A percentile compares a stretch with the other conserved stretches of the same genome.
These are phyloP conservation scores for Mucor lusitanicus DNA, from an alignment of 371 early-diverging fungal species.

Conservation along the genomic window DNA sequence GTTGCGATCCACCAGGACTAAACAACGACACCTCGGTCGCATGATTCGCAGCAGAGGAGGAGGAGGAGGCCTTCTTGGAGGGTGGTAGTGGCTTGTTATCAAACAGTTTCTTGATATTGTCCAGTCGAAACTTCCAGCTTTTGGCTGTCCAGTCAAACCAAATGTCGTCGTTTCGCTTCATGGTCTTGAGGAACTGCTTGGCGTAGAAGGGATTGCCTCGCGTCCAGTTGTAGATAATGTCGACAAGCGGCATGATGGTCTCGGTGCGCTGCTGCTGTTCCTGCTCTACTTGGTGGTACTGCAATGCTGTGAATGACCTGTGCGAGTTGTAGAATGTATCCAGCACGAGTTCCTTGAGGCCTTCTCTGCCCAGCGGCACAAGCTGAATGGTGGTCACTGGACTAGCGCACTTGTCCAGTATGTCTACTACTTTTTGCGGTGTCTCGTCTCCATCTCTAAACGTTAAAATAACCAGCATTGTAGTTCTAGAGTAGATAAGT, in stretches of 20 bases:
- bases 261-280: not conserved
- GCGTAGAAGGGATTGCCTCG: constrained; percentile 50
- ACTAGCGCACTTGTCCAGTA: constrained; percentile 2
- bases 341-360: constrained; percentile 32
- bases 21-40: not conserved
- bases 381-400: constrained; percentile 30
- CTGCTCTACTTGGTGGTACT: constrained; percentile 12
- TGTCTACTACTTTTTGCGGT: constrained; percentile 27
- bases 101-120: constrained; percentile 30
- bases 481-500: constrained; percentile 32
- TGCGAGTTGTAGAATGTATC: constrained; percentile 34
- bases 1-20: not conserved
- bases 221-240: constrained; percentile 39
- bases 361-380: constrained; percentile 22
- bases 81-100: constrained; percentile 9
- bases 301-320: not conserved
- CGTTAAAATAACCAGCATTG: constrained; percentile 45
- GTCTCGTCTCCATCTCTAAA: constrained; percentile 38
- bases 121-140: constrained; percentile 44
- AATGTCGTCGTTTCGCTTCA: constrained; percentile 47
- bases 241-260: constrained; percentile 23
- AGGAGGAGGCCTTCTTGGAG: not conserved
- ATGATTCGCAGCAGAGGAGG: not conserved
- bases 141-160: constrained; percentile 50
- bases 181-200: constrained; percentile 40